Conservation (phyloP, 208 protist genomes). For the Trypanosomatidae sp. region DNA sequence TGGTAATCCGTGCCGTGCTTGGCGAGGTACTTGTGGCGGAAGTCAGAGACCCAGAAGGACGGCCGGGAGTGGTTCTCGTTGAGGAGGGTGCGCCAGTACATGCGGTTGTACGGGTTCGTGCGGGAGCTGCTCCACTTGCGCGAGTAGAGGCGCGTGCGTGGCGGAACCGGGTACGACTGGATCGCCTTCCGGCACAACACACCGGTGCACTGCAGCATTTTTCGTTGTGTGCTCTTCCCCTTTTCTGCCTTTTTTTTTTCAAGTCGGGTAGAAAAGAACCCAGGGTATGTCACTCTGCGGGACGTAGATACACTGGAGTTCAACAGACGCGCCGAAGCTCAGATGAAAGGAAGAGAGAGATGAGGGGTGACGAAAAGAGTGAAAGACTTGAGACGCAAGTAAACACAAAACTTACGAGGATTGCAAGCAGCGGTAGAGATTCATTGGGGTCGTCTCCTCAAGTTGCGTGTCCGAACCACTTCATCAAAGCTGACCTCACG, state of each 20-base stretch:
- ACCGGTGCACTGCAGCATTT: constrained; percentile 61
- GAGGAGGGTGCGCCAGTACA: constrained; percentile 84
- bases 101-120: constrained; percentile 80
- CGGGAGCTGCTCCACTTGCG: constrained; percentile 84
- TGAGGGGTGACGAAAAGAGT: too few relatives aligned
- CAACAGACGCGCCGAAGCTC: too few relatives aligned
- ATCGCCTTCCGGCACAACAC: constrained; percentile 59
- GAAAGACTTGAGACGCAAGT: too few relatives aligned
- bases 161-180: constrained; percentile 80
- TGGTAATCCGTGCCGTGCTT: constrained; percentile 86
- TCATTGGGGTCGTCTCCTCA: too few relatives aligned
- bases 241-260: background rate
- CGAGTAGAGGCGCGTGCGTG: constrained; percentile 60
- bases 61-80: constrained; percentile 76
- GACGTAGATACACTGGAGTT: too few relatives aligned
- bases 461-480: too few relatives aligned
- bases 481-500: too few relatives aligned
- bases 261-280: background rate
- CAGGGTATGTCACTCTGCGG: too few relatives aligned
- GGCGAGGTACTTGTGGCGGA: constrained; percentile 84
- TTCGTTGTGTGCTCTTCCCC: too few relatives aligned
- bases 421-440: too few relatives aligned
- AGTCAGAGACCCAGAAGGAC: constrained; percentile 93
- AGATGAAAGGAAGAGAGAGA: too few relatives aligned
- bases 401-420: too few relatives aligned